Percentiles rank a stretch among this genome's conserved stretches.
phyloP scores from a whole-genome alignment of 495 filamentous ascomycete species.

The Podospora comata region DNA sequence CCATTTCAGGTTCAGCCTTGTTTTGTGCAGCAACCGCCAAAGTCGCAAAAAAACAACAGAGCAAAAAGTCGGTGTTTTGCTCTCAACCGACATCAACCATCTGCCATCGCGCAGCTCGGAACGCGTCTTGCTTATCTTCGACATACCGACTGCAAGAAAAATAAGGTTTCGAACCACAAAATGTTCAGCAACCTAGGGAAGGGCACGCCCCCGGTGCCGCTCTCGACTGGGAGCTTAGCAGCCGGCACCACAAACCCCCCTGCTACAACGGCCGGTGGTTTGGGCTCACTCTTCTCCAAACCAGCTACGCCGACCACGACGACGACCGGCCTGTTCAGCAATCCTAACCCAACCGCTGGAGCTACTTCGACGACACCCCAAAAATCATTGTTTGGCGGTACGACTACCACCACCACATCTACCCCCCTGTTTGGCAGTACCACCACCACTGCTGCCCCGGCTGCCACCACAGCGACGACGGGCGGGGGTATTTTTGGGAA shows the following conservation, averaged over 20 bases:
- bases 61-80: not conserved
- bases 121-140: not conserved
- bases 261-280: not conserved
- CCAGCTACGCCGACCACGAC: not conserved
- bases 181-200: constrained; percentile 5
- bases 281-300: constrained; percentile 22
- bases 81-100: not conserved
- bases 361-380: constrained; percentile 20
- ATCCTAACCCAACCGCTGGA: too few relatives aligned
- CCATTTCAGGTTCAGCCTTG: not conserved
- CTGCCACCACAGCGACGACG: not conserved
- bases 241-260: constrained; percentile 3
- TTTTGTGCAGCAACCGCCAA: constrained; percentile 3
- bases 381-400: constrained; percentile 25
- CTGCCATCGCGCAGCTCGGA: constrained; percentile 3
- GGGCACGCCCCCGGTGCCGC: constrained; percentile 20
- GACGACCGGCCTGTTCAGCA: not conserved
- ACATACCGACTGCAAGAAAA: not conserved
- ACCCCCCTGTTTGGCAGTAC: constrained; percentile 19
- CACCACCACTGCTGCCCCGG: not conserved
- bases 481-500: constrained; percentile 7
- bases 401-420: constrained; percentile 9
- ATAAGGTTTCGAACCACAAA: not conserved
- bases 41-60: constrained; percentile 1
- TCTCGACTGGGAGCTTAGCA: constrained; percentile 14